Base-by-base conservation (phyloP, 768 basidiomycete genomes). In the Chalciporus piperatus region DNA sequence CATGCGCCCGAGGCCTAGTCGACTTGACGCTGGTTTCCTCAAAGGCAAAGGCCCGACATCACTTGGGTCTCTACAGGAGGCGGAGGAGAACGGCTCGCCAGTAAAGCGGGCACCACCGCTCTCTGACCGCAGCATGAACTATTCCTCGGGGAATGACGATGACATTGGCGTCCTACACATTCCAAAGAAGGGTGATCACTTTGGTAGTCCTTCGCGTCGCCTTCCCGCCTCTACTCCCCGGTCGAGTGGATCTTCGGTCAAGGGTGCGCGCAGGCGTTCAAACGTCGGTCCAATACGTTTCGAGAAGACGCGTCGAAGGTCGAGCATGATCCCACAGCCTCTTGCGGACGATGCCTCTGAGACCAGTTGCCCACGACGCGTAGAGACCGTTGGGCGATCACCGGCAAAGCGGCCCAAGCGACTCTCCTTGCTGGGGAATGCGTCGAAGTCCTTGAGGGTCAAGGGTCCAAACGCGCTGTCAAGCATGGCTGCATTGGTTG, bases 261-360 rank as follows among this genome's bases (percentile, higher is more conserved):
- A 76, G 60, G 70, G 72, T 27, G 58, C 66, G 2, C 75, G 84
- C 40, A 74, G 87, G 53, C 78, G 85, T 35, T 92, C 91, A 20
- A 85, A 84, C 59, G 79, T 90, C 50, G 91, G 90, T 5, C 79
- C 86, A n/a, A 61, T 84, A 65, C 82, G 91, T 32, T 76, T 72
- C 53, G 91, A 92, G 66, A 89, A 87, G 66, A 70, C 71, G 13
- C 74, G 89, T 52, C 75, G 91, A 52, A 78, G 90, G 51, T 91
- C 90, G 35, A 93, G 91, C 62, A 69, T 90, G 74, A 88, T 92
- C 54, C 85, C 85, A n/a, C 81, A 82, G 55, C 76, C 77, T n/a
- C 70, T 64, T 39, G 64, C 63, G 22, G 72, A 67, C 30, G 78
- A 79, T 22, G 61, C 63, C 7, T 32, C 48, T 14, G 60, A 73